phyloP scores from a whole-genome alignment of 2,329 filamentous ascomycete genomes.

The Fusarium nematophilum region DNA sequence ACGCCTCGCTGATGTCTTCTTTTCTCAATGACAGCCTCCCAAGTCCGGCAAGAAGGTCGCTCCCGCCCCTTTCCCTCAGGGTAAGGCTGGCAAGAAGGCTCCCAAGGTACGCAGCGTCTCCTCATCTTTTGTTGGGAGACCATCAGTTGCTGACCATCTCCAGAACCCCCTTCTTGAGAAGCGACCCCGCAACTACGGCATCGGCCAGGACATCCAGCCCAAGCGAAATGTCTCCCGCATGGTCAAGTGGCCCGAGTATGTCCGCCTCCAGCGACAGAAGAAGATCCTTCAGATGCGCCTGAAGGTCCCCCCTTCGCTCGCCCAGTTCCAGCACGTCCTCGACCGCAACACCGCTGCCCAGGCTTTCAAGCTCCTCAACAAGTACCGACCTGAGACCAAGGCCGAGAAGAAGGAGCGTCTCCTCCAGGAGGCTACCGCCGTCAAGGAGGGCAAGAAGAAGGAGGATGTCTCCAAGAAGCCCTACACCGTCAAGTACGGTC shows the following conservation, averaged over 20 bases:
- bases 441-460: slow-evolving; percentile 99
- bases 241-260: slow-evolving; percentile 99
- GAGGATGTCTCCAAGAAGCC: slow-evolving; percentile 99
- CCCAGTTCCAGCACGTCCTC: slow-evolving; percentile 97
- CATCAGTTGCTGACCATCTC: slow-evolving; percentile 3
- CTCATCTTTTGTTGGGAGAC: too few relatives aligned
- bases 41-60: slow-evolving; percentile 99
- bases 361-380: slow-evolving; percentile 99
- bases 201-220: slow-evolving; percentile 99
- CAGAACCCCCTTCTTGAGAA: slow-evolving; percentile 99
- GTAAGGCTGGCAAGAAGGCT: slow-evolving; percentile 95
- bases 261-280: slow-evolving; percentile 93
- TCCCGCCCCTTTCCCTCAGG: slow-evolving; percentile 94
- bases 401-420: slow-evolving; percentile 99
- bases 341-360: slow-evolving; percentile 97
- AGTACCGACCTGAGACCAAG: slow-evolving; percentile 99
- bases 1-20: slow-evolving; percentile 95
- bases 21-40: slow-evolving; percentile 99
- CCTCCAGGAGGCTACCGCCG: slow-evolving; percentile 95
- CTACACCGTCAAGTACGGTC: slow-evolving; percentile 98
- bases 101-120: slow-evolving; percentile 80
- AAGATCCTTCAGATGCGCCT: slow-evolving; percentile 98
- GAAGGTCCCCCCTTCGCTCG: slow-evolving; percentile 97
- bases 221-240: slow-evolving; percentile 95
- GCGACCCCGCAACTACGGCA: slow-evolving; percentile 96